Conservation (phyloP, 768 basidiomycete genomes). For the Boletus barrowsii region DNA sequence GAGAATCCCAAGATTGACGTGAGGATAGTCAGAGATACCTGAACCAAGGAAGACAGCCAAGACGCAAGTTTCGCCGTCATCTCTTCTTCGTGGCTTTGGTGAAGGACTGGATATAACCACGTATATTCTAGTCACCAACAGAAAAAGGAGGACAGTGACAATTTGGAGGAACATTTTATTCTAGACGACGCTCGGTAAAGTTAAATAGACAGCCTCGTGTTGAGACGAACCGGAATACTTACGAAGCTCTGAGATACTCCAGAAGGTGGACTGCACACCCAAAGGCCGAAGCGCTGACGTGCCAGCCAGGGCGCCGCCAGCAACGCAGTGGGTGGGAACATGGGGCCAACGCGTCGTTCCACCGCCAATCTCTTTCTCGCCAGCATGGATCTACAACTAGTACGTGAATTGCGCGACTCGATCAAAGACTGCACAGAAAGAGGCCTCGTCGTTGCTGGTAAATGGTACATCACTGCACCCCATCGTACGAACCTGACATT, state of each 20-base stretch:
- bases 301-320: too few relatives aligned
- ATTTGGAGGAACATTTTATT: slow-evolving; percentile 16
- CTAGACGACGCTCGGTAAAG: not conserved
- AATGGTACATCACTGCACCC: slow-evolving; percentile 54
- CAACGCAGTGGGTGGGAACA: slow-evolving; percentile 14
- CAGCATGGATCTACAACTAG: slow-evolving; percentile 46
- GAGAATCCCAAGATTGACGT: not conserved
- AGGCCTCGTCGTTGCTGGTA: slow-evolving; percentile 66
- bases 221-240: not conserved
- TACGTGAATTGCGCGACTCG: slow-evolving; percentile 57
- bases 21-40: slow-evolving; percentile 46
- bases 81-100: slow-evolving; percentile 14
- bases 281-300: not conserved
- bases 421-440: slow-evolving; percentile 72
- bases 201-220: not conserved
- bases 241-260: not conserved
- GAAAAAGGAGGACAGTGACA: not conserved
- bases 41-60: slow-evolving; percentile 93
- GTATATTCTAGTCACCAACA: slow-evolving; percentile 20
- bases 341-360: not conserved
- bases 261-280: not conserved
- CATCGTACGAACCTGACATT: slow-evolving; percentile 10
- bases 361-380: not conserved
- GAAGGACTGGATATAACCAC: slow-evolving; percentile 12
- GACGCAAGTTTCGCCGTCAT: slow-evolving; percentile 33